Percentiles rank a stretch among this genome's conserved stretches.
These are phyloP conservation scores for Trichosporon sp. DNA, from an alignment of 1,284 basidiomycete species.

Conservation along the genomic window DNA sequence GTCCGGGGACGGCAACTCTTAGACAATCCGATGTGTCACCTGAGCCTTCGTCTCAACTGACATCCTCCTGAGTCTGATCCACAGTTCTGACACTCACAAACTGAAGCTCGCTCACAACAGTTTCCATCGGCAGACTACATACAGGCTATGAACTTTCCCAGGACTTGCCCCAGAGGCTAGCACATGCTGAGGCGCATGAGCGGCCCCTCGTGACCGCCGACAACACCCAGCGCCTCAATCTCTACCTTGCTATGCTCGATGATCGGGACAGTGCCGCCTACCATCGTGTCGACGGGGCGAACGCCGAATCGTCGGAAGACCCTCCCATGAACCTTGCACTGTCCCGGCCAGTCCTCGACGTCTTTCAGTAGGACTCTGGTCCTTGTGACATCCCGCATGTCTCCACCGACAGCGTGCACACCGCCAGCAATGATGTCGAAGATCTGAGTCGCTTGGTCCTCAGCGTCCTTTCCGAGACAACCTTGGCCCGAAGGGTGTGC, in stretches of 20 bases:
- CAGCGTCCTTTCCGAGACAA: constrained; percentile 3
- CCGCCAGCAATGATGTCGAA: constrained; percentile 20
- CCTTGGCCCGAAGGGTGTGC: constrained; percentile 6
- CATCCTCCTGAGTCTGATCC: no score
- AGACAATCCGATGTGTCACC: no score
- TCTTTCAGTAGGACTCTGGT: constrained; percentile 17
- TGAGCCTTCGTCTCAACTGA: background rate
- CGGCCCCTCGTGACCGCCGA: background rate
- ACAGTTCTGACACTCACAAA: no score
- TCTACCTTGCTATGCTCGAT: constrained; percentile 16
- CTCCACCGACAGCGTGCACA: constrained; percentile 13
- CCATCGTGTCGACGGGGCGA: constrained; percentile 19
- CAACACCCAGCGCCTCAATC: constrained; percentile 20
- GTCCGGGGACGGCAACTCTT: no score
- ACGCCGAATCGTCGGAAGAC: constrained; percentile 14
- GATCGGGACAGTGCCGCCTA: constrained; percentile 17
- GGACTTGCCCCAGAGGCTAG: no score
- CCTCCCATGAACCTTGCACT: constrained; percentile 14
- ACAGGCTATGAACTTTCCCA: no score
- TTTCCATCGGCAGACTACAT: no score
- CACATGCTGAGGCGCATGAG: background rate
- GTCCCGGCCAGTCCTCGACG: constrained; percentile 15
- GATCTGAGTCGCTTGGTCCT: constrained; percentile 15
- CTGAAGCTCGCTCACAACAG: no score
- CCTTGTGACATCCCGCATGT: constrained; percentile 17